Evolutionary conservation across 305 asterid species (phyloP).

Genomic region (Solanum hybrid): DNA sequence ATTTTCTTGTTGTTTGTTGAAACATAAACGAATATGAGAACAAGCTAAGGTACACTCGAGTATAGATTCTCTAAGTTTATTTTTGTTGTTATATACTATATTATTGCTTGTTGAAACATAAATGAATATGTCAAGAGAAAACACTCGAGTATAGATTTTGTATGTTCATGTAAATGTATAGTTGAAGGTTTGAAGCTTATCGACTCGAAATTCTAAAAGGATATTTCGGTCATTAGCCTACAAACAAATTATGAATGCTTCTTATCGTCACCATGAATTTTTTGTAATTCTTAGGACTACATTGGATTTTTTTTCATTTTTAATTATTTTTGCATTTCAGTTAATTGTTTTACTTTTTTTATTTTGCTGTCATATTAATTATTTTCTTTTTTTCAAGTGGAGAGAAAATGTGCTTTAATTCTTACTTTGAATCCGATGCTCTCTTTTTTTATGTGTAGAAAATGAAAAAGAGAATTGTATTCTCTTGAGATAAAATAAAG

Average conservation of each 20-base stretch:
- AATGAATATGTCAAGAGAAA: background rate
- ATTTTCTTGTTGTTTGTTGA: background rate
- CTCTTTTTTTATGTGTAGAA: background rate
- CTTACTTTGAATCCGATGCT: background rate
- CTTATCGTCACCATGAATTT: background rate
- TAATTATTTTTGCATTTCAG: background rate
- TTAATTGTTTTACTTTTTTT: background rate
- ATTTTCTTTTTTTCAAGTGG: background rate
- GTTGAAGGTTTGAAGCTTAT: background rate
- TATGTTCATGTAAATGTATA: background rate
- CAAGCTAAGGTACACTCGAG: background rate
- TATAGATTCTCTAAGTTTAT: background rate
- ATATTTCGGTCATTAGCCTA: background rate
- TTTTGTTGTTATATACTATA: background rate
- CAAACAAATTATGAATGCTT: background rate
- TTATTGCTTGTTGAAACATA: background rate
- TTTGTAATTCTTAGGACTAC: background rate
- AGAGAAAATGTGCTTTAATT: background rate
- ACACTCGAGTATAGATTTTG: background rate
- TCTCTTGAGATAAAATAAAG: background rate
- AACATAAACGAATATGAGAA: background rate
- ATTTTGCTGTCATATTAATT: background rate
- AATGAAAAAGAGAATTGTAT: background rate
- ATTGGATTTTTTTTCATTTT: background rate
- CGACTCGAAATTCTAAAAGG: background rate